Percentiles rank a stretch among this genome's conserved stretches.
These are phyloP conservation scores for Tetrapisispora iriomotensis DNA, from an alignment of 805 yeast genomes.

Conservation along the genomic window DNA sequence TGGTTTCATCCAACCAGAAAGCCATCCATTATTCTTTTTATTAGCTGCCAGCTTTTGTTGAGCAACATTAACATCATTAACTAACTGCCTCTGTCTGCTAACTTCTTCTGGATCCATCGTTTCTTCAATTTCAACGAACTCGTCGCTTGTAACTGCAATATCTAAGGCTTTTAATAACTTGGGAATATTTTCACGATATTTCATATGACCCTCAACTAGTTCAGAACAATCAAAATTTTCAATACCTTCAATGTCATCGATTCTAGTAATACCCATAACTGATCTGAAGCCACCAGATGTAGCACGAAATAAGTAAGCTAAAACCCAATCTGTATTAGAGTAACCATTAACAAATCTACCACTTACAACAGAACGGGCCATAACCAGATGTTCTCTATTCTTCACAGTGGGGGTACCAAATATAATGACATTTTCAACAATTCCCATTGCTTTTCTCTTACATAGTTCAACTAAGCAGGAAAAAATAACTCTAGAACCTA, in stretches of 20 bases:
- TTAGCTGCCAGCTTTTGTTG: slow-evolving; percentile 45
- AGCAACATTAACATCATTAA: slow-evolving; percentile 81
- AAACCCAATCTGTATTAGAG: slow-evolving; percentile 88
- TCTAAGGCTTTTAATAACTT: slow-evolving; percentile 56
- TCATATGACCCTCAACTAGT: slow-evolving; percentile 89
- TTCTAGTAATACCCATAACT: slow-evolving; percentile 83
- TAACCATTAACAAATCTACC: slow-evolving; percentile 87
- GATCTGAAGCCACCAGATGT: slow-evolving; percentile 87
- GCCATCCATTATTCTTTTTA: slow-evolving; percentile 32
- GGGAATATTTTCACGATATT: slow-evolving; percentile 92
- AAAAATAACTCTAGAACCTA: slow-evolving; percentile 86
- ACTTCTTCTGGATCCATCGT: slow-evolving; percentile 76
- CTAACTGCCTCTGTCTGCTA: slow-evolving; percentile 72
- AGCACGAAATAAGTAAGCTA: slow-evolving; percentile 90
- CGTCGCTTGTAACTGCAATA: slow-evolving; percentile 79
- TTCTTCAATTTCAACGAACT: slow-evolving; percentile 91
- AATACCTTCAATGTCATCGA: slow-evolving; percentile 52
- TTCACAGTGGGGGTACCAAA: slow-evolving; percentile 86
- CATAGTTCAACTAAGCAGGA: slow-evolving; percentile 85
- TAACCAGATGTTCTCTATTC: slow-evolving; percentile 62
- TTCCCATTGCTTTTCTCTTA: slow-evolving; percentile 73
- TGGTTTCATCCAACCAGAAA: slow-evolving; percentile 39
- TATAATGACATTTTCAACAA: slow-evolving; percentile 77
- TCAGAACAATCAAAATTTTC: slow-evolving; percentile 87
- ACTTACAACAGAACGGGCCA: slow-evolving; percentile 78